Percentiles rank a stretch among this genome's conserved stretches.
phyloP scores from a whole-genome alignment of 768 basidiomycete species.

The Pleurotus platypus region DNA sequence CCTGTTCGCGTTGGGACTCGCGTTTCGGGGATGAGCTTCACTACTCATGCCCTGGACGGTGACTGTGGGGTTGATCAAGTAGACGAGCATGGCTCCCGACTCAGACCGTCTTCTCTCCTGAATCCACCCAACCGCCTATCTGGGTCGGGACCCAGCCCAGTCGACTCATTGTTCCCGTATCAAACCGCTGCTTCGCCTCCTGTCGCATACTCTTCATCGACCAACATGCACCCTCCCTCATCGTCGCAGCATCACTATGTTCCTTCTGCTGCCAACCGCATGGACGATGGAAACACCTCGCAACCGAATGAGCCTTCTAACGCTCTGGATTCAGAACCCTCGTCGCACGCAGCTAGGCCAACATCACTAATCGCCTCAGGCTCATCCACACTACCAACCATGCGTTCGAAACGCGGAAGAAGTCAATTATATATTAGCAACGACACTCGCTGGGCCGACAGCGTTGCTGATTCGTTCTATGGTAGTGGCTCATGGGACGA shows the following conservation, averaged over 20 bases:
- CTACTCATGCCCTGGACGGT: neutral
- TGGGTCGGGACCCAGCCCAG: neutral
- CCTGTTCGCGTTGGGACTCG: slow-evolving; percentile 1
- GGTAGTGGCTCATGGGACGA: neutral
- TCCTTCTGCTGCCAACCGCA: neutral
- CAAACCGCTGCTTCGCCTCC: neutral
- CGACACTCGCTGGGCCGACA: slow-evolving; percentile 5
- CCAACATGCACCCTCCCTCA: neutral
- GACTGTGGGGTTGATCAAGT: neutral
- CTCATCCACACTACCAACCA: neutral
- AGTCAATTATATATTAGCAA: slow-evolving; percentile 5
- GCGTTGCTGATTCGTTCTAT: slow-evolving; percentile 4
- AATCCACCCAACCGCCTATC: neutral
- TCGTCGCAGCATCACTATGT: neutral
- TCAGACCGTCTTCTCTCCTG: slow-evolving; percentile 3
- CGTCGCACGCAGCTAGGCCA: neutral
- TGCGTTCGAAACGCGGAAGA: neutral
- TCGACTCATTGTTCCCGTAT: neutral
- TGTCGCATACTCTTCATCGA: neutral
- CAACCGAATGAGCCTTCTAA: neutral
- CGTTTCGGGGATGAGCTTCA: slow-evolving; percentile 5
- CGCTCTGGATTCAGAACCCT: neutral
- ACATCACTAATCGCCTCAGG: neutral
- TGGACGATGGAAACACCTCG: neutral
- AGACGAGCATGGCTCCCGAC: neutral